phyloP scores from a whole-genome alignment of 2,329 filamentous ascomycete species.

The Ophiosphaerella herpotricha region DNA sequence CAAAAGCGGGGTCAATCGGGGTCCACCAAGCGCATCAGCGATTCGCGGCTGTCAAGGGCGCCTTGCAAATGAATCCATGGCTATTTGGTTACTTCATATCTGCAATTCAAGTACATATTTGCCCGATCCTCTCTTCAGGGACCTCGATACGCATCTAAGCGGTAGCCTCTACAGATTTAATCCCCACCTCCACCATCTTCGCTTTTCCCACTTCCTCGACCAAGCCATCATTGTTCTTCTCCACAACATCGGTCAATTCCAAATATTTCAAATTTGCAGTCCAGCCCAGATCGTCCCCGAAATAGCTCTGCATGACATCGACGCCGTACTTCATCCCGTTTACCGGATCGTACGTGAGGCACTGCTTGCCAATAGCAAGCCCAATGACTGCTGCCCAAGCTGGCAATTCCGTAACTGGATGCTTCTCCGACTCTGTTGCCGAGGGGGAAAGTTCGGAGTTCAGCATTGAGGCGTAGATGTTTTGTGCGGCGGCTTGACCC shows the following conservation, averaged over 20 bases:
- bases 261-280: conserved; percentile 45
- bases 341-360: conserved; percentile 64
- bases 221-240: conserved; percentile 18
- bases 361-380: conserved; percentile 71
- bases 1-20: too few relatives aligned
- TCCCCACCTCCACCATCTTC: conserved; percentile 33
- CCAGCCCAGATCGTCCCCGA: conserved; percentile 68
- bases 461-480: conserved; percentile 50
- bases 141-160: conserved; percentile 9
- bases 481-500: conserved; percentile 68
- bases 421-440: conserved; percentile 16
- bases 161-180: conserved; percentile 33
- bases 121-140: too few relatives aligned
- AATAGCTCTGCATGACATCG: conserved; percentile 66
- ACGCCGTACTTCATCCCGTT: conserved; percentile 64
- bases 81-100: too few relatives aligned
- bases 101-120: too few relatives aligned
- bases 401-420: conserved; percentile 30
- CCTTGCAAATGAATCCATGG: too few relatives aligned
- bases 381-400: conserved; percentile 63
- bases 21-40: too few relatives aligned
- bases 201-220: conserved; percentile 21
- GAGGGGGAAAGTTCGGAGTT: conserved; percentile 33
- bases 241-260: conserved; percentile 39
- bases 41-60: too few relatives aligned